Conservation (phyloP, 2,329 filamentous ascomycete species). For the Colletotrichum tanaceti region DNA sequence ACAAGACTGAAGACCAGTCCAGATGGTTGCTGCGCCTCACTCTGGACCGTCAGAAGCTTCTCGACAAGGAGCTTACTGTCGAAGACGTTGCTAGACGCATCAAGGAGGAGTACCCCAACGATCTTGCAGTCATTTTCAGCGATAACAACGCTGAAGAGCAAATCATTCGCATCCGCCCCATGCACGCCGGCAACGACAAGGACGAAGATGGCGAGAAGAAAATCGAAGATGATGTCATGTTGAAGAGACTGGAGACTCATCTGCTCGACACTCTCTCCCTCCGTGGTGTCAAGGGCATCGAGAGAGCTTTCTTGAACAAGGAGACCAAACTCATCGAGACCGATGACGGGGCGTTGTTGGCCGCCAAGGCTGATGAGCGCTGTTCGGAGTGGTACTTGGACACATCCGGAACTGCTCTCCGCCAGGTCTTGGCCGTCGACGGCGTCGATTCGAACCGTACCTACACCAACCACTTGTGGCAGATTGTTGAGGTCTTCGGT, state of each 20-base stretch:
- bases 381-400: conserved; percentile 97
- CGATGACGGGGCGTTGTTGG: conserved; percentile 77
- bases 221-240: conserved; percentile 88
- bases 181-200: conserved; percentile 76
- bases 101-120: conserved; percentile 86
- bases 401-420: conserved; percentile 89
- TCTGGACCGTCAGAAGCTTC: conserved; percentile 90
- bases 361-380: conserved; percentile 76
- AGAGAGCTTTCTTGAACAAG: conserved; percentile 92
- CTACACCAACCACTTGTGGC: conserved; percentile 95
- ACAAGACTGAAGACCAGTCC: conserved; percentile 78
- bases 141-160: conserved; percentile 98
- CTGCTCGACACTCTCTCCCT: conserved; percentile 91
- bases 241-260: conserved; percentile 92
- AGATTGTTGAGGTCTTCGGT: conserved; percentile 93
- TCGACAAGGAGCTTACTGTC: conserved; percentile 93
- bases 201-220: conserved; percentile 71
- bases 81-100: conserved; percentile 91
- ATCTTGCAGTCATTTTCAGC: conserved; percentile 94
- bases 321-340: conserved; percentile 75
- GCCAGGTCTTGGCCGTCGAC: conserved; percentile 84
- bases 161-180: conserved; percentile 90
- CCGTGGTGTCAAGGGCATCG: conserved; percentile 88
- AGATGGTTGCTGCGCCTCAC: conserved; percentile 96
- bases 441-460: conserved; percentile 89